Evolutionary conservation across 23 red algal species (phyloP).

Genomic region (Gracilaria domingensis): DNA sequence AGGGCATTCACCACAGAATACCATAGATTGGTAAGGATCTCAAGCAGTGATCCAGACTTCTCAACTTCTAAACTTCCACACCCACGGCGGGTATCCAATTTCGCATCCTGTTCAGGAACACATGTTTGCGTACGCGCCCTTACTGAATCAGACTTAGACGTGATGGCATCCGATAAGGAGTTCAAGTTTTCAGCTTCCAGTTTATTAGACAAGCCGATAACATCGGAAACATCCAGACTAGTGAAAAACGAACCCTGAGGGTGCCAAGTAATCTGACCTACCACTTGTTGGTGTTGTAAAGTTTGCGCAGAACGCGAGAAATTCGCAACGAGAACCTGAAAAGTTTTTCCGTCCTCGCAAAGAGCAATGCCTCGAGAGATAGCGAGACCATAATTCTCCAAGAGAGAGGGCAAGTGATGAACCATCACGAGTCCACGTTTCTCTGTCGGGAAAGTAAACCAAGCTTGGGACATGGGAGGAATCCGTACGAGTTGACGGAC

Average conservation of each 20-base stretch:
- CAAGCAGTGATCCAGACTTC: no score
- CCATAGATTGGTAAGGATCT: no score
- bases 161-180: no score
- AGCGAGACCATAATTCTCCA: neutral
- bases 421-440: constrained; percentile 5
- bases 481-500: neutral
- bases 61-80: no score
- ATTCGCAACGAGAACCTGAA: constrained; percentile 21
- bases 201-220: no score
- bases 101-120: no score
- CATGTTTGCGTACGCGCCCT: no score
- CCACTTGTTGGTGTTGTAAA: neutral
- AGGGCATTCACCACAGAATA: no score
- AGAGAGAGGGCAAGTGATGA: constrained; percentile 7
- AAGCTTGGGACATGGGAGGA: constrained; percentile 22
- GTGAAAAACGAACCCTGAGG: neutral
- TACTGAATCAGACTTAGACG: no score
- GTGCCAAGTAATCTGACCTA: neutral
- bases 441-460: neutral
- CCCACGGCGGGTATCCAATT: no score
- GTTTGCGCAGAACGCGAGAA: neutral
- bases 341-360: neutral
- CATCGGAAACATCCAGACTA: no score
- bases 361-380: neutral
- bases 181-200: no score